Conservation (phyloP, 2,329 filamentous ascomycete species). For the Aureobasidium namibiae region DNA sequence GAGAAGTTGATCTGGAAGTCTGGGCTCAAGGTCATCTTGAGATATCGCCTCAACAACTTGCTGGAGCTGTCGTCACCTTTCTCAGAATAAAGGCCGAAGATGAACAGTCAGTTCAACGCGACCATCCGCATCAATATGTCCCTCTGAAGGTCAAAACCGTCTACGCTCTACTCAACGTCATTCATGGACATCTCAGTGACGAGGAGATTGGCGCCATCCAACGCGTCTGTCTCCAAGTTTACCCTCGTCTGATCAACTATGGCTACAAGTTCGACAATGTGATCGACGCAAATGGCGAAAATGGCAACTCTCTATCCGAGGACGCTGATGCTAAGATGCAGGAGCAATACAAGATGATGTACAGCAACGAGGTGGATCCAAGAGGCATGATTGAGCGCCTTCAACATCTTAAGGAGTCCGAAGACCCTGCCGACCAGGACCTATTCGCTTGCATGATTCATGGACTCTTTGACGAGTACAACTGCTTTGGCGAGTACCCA, state of each 20-base stretch:
- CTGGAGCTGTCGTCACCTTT: slow-evolving; percentile 67
- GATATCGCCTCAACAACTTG: slow-evolving; percentile 47
- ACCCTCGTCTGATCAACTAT: slow-evolving; percentile 92
- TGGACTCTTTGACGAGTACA: slow-evolving; percentile 93
- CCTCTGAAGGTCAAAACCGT: slow-evolving; percentile 75
- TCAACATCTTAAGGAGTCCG: slow-evolving; percentile 79
- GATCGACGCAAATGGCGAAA: slow-evolving; percentile 74
- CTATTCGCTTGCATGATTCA: slow-evolving; percentile 98
- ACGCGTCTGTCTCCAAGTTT: slow-evolving; percentile 80
- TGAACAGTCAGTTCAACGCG: slow-evolving; percentile 66
- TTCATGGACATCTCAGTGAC: slow-evolving; percentile 52
- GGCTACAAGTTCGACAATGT: slow-evolving; percentile 70
- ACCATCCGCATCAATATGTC: slow-evolving; percentile 61
- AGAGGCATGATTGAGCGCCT: slow-evolving; percentile 78
- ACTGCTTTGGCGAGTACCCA: slow-evolving; percentile 90
- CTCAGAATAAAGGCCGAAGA: slow-evolving; percentile 75
- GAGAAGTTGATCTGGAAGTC: slow-evolving; percentile 67
- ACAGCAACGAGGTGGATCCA: slow-evolving; percentile 80
- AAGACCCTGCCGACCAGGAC: slow-evolving; percentile 78
- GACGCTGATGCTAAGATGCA: slow-evolving; percentile 89
- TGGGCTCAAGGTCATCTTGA: slow-evolving; percentile 66
- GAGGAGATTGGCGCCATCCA: slow-evolving; percentile 74
- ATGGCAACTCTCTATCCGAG: slow-evolving; percentile 70
- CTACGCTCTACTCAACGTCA: slow-evolving; percentile 66
- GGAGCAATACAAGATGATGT: slow-evolving; percentile 97